A percentile compares a stretch with the other conserved stretches of the same genome.
phyloP scores from a whole-genome alignment of 805 yeast species.

The Torulaspora microellipsoides region DNA sequence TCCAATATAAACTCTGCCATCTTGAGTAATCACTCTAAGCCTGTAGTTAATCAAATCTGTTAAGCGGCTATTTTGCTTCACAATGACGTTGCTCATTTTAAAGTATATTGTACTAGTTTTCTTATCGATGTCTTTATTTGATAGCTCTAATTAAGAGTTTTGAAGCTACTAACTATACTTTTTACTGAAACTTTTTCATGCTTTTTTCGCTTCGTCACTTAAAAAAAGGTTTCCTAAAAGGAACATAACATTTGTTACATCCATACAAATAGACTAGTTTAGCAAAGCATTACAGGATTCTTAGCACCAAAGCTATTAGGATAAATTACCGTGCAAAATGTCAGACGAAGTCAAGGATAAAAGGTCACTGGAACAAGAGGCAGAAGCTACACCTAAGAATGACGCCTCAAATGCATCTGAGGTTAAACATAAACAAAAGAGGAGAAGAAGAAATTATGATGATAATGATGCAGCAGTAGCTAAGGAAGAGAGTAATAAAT shows the following conservation, averaged over 20 bases:
- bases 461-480: slow-evolving; percentile 62
- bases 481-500: slow-evolving; percentile 45
- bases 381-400: slow-evolving; percentile 4
- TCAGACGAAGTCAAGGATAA: slow-evolving; percentile 28
- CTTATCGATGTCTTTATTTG: too few relatives aligned
- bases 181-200: too few relatives aligned
- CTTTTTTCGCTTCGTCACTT: too few relatives aligned
- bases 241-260: too few relatives aligned
- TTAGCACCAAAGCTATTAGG: too few relatives aligned
- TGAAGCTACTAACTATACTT: too few relatives aligned
- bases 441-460: slow-evolving; percentile 50
- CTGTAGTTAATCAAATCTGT: slow-evolving; percentile 69
- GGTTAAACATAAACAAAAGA: slow-evolving; percentile 18
- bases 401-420: slow-evolving; percentile 13
- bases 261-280: too few relatives aligned
- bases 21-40: slow-evolving; percentile 69
- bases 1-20: slow-evolving; percentile 74
- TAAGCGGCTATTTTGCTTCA: slow-evolving; percentile 28
- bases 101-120: too few relatives aligned
- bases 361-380: slow-evolving; percentile 5
- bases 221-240: too few relatives aligned
- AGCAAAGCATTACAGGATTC: too few relatives aligned
- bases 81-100: slow-evolving; percentile 16
- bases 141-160: too few relatives aligned
- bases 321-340: slow-evolving; percentile 12